A percentile compares a stretch with the other conserved stretches of the same genome.
Conservation (phyloP, 352 stramenopile species). For the Phytophthora palmivora region DNA sequence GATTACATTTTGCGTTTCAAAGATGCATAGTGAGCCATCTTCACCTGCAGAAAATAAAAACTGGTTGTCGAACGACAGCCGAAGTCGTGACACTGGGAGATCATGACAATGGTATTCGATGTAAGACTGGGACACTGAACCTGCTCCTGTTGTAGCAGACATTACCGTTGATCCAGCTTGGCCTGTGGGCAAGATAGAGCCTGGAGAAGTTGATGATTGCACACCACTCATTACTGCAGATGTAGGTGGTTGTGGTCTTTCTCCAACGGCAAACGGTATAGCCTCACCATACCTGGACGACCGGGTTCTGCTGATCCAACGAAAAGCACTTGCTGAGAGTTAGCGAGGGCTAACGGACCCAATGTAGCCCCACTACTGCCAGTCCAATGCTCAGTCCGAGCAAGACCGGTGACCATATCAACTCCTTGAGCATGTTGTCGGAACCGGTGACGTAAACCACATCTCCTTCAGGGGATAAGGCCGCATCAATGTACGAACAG, state of each 20-base stretch:
- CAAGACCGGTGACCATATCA: conserved; percentile 73
- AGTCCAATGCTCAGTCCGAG: conserved; percentile 65
- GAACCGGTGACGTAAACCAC: conserved; percentile 91
- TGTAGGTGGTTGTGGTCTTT: conserved; percentile 43
- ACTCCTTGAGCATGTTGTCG: conserved; percentile 91
- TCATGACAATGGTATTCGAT: conserved; percentile 86
- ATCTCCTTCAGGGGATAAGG: conserved; percentile 64
- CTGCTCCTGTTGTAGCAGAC: conserved; percentile 7
- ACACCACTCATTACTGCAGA: conserved; percentile 18
- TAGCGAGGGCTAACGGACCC: conserved; percentile 86
- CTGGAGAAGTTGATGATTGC: conserved; percentile 21
- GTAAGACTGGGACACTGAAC: conserved; percentile 41
- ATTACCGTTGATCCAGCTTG: conserved; percentile 26
- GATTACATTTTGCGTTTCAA: conserved; percentile 82
- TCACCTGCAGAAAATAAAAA: conserved; percentile 94
- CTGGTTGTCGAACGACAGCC: conserved; percentile 90
- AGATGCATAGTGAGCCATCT: conserved; percentile 92
- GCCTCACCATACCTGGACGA: conserved; percentile 68
- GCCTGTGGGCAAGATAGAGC: conserved; percentile 19
- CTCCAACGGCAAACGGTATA: conserved; percentile 77
- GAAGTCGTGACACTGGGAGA: conserved; percentile 72
- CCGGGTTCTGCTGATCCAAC: conserved; percentile 81
- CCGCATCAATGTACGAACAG: conserved; percentile 76
- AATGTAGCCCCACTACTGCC: conserved; percentile 43
- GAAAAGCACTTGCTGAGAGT: conserved; percentile 92